These are phyloP conservation scores for Aspergillus unguis DNA, from an alignment of 2,329 filamentous ascomycete species.

Conservation along the genomic window DNA sequence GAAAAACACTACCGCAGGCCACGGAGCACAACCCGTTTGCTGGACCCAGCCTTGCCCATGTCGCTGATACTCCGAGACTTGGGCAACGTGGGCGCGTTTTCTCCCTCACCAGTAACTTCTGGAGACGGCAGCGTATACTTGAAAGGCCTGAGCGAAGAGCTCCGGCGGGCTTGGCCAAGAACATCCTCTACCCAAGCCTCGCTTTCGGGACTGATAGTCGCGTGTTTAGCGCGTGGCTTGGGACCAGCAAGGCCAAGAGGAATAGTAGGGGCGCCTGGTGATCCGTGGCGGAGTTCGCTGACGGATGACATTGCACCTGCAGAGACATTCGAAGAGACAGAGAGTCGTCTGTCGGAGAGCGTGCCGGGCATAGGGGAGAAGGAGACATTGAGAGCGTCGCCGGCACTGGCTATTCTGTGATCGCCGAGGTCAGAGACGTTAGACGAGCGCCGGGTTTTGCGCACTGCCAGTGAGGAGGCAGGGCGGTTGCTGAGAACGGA, in stretches of 20 bases:
- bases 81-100: constrained; percentile 19
- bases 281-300: constrained; percentile 25
- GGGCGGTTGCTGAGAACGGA: constrained; percentile 38
- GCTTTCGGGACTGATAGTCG: constrained; percentile 44
- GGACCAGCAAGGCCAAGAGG: constrained; percentile 47
- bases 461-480: constrained; percentile 38
- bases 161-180: constrained; percentile 42
- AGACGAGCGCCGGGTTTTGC: constrained; percentile 38
- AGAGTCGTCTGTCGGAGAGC: constrained; percentile 33
- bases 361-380: constrained; percentile 29
- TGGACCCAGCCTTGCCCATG: constrained; percentile 34
- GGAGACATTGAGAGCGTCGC: constrained; percentile 26
- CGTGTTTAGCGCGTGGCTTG: constrained; percentile 37
- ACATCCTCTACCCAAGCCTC: constrained; percentile 49
- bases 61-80: constrained; percentile 41
- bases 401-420: constrained; percentile 26
- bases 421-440: constrained; percentile 30
- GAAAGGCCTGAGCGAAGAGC: constrained; percentile 33
- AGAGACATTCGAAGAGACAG: constrained; percentile 39
- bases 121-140: constrained; percentile 20
- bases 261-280: constrained; percentile 29
- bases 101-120: constrained; percentile 16
- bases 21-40: constrained; percentile 37
- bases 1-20: constrained; percentile 27
- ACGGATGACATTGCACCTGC: constrained; percentile 28